These are phyloP conservation scores for Moesziomyces aphidis DNA, from an alignment of 1,284 basidiomycete species.

Conservation along the genomic window DNA sequence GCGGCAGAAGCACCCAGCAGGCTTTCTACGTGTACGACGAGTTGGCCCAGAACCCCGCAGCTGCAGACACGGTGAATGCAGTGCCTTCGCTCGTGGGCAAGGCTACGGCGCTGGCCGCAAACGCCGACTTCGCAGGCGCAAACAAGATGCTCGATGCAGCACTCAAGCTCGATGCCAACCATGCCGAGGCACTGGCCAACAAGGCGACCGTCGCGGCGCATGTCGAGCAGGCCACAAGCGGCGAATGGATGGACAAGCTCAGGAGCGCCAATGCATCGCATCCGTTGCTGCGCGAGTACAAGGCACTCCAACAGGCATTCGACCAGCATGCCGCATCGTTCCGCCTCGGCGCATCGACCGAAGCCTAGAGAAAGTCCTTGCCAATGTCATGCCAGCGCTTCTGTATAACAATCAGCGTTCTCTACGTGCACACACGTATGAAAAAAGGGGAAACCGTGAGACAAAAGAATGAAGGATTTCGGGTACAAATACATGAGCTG, in stretches of 20 bases:
- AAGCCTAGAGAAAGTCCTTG: conserved; percentile 7
- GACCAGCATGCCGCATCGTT: conserved; percentile 26
- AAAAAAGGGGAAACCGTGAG: not conserved
- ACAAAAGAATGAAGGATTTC: not conserved
- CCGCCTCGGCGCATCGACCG: conserved; percentile 14
- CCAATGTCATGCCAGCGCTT: not conserved
- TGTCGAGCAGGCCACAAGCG: not conserved
- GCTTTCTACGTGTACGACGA: conserved; percentile 68
- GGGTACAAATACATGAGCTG: not conserved
- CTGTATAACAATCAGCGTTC: too few species aligned
- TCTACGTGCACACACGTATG: not conserved
- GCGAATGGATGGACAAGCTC: conserved; percentile 17
- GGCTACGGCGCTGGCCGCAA: conserved; percentile 57
- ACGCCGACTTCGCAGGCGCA: conserved; percentile 40
- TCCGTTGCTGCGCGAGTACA: conserved; percentile 29
- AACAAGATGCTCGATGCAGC: conserved; percentile 52
- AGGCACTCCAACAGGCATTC: conserved; percentile 18
- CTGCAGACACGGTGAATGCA: conserved; percentile 37
- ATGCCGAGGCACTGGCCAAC: conserved; percentile 49
- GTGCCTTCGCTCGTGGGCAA: conserved; percentile 58
- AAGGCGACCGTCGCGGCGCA: conserved; percentile 34
- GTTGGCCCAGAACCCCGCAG: conserved; percentile 58
- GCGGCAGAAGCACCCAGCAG: conserved; percentile 63
- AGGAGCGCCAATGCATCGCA: conserved; percentile 22
- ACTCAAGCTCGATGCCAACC: conserved; percentile 25